Base-by-base conservation (phyloP, 2,329 filamentous ascomycete species). In the Colletotrichum sojae region DNA sequence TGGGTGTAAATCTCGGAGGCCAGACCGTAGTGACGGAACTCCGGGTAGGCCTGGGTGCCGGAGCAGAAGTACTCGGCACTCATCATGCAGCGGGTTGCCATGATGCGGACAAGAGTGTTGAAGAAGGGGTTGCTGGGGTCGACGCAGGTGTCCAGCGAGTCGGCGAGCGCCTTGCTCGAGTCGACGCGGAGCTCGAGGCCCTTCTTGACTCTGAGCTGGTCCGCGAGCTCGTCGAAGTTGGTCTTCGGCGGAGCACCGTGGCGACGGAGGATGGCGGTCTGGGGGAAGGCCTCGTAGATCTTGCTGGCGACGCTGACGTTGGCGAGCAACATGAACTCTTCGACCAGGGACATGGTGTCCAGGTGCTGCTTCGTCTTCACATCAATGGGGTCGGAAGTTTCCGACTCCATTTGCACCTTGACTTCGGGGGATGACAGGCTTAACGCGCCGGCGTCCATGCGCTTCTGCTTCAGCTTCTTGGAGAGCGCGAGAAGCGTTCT, bases 51-150 rank as follows among this genome's bases (percentile, higher is more conserved):
- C 79, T 98, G 94, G 6, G 94, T 95, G 69, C 96, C 96, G 0
- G 95, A 93, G 82, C 93, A 96, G 82, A 99, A 99, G 83, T 99
- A 99, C 82, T 99, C 96, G 71, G 96, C 96, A 62, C 94, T 96
- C 86, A 97, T 97, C 96, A 99, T 99, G 88, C 96, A 99, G 22
- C 96, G 92, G 9, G 96, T 99, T 10, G 96, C 96, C 84, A 99
- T 93, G 82, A 99, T 97, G 78, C 96, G 94, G 74, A 99, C 92
- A 25, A 99, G 90, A 2, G 95, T 99, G 86, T 99, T 99, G 88
- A 99, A 98, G 85, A 98, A 99, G 31, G 95, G 94, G 75, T 98
- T 93, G 10, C 84, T 78, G 0, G 90, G 82, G 76, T 98, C 95
- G 55, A 92, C 86, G 78, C 96, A 99, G 40, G 82, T 84, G 80